Evolutionary conservation across 2,329 filamentous ascomycete species (phyloP).

Genomic region (Coniochaeta ligniaria): DNA sequence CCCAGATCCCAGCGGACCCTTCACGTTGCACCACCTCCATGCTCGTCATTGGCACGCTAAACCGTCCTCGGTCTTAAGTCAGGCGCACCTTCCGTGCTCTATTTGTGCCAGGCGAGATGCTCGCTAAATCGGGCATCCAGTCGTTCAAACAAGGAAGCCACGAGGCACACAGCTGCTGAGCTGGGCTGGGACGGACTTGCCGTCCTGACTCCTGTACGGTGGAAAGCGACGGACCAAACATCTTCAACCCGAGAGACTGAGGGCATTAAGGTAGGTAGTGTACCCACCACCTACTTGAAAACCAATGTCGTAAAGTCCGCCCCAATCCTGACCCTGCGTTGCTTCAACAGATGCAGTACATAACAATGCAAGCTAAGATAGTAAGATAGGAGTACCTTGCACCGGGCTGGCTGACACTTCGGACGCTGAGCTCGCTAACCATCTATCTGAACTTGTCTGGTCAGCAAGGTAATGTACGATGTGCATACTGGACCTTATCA

Average conservation of each 20-base stretch:
- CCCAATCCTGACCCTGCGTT: too few relatives aligned
- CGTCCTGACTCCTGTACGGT: background rate
- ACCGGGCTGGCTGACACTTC: too few relatives aligned
- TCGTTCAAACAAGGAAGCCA: background rate
- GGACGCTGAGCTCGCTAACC: too few relatives aligned
- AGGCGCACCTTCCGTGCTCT: background rate
- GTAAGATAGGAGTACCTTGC: too few relatives aligned
- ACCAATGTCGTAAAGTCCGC: too few relatives aligned
- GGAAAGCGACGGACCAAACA: background rate
- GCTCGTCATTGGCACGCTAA: background rate
- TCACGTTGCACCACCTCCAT: background rate
- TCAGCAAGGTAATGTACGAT: too few relatives aligned
- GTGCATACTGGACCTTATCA: too few relatives aligned
- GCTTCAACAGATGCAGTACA: too few relatives aligned
- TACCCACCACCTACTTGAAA: too few relatives aligned
- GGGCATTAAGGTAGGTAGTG: too few relatives aligned
- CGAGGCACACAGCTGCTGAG: background rate
- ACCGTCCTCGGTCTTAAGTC: background rate
- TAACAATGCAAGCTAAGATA: too few relatives aligned
- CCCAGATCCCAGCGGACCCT: background rate
- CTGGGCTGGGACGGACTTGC: background rate
- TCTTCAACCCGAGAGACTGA: background rate
- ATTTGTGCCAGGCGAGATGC: background rate
- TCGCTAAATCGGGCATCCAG: background rate
- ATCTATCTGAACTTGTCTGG: too few relatives aligned